Evolutionary conservation across 2,329 filamentous ascomycete genomes (phyloP), one percentile per base, ranked within the genome.

Genomic region (Neobulgaria alba): DNA sequence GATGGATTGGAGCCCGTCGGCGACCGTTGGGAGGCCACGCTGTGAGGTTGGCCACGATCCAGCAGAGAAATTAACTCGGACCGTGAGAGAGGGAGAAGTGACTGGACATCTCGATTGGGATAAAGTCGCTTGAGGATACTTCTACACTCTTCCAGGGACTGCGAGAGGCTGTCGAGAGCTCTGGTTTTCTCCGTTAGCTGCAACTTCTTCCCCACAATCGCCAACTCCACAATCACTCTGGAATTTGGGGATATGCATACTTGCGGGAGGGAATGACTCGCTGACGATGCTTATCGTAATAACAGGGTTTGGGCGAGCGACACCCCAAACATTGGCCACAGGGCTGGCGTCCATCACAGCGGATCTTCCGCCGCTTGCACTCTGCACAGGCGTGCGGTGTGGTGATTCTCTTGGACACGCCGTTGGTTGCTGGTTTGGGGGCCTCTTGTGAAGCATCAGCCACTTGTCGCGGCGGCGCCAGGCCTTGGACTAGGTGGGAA

Each of bases 301-400:
- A 79, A 58, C 85, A 90, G 40, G 77, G 71, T 59, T 88, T 85
- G 3, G 83, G 81, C 47, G 85, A 83, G 42, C 85, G 78, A 58
- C 86, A 89, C 61, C 84, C 88, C 43, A 85, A 73, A 59, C 85
- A 92, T 58, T 88, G 85, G 29, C 84, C 82, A 57, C 85, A 92
- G 9, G 85, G 85, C 56, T 86, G 81, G 50, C 81, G 75, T 40
- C 85, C 85, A 64, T 89, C 84, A 57, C 85, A 92, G 48, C 85
- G 80, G 21, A 90, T 90, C 63, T 90, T 92, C 47, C 85, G 75
- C 51, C 85, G 73, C 57, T 87, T 80, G 64, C 85, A 87, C 54
- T 85, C 82, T 35, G 82, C 79, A 59, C 82, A 87, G 29, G 82
- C 82, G 55, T 82, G 71, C 18, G 70, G 68, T 43, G 71, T 75